Percentiles rank a stretch among this genome's conserved stretches.
phyloP scores from a whole-genome alignment of 495 filamentous ascomycete species.

The Tuber magnatum region DNA sequence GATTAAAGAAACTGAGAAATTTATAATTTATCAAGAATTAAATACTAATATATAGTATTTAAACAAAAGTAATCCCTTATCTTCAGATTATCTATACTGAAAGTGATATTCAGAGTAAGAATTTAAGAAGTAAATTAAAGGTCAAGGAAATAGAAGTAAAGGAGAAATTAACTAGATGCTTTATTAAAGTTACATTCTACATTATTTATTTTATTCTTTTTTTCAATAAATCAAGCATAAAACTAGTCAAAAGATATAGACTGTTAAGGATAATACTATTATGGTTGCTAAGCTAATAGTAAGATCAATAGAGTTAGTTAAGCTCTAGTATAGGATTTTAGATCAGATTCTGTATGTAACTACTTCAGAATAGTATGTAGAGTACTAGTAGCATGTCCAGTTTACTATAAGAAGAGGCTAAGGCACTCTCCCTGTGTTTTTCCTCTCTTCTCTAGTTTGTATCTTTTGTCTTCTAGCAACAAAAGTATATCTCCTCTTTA shows the following conservation, averaged over 20 bases:
- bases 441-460: too few species aligned
- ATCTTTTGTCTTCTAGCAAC: too few species aligned
- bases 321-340: too few species aligned
- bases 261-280: constrained; percentile 18
- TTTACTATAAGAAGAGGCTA: too few species aligned
- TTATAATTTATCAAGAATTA: background rate
- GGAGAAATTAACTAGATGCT: constrained; percentile 10
- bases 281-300: too few species aligned
- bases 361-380: too few species aligned
- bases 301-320: too few species aligned
- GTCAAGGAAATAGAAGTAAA: background rate
- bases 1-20: background rate
- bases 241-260: constrained; percentile 4
- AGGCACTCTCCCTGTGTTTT: too few species aligned
- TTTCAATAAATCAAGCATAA: background rate
- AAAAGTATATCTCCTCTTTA: too few species aligned
- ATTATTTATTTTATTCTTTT: constrained; percentile 7
- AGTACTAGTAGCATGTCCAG: too few species aligned
- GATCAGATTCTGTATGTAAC: too few species aligned
- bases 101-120: constrained; percentile 10
- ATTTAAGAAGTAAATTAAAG: constrained; percentile 1
- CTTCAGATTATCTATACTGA: background rate
- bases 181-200: background rate
- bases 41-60: background rate
- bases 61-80: background rate